Evolutionary conservation across 2,329 filamentous ascomycete genomes (phyloP), one percentile per base, ranked within the genome.

Genomic region (Hymenotorrendiella dingleyae): DNA sequence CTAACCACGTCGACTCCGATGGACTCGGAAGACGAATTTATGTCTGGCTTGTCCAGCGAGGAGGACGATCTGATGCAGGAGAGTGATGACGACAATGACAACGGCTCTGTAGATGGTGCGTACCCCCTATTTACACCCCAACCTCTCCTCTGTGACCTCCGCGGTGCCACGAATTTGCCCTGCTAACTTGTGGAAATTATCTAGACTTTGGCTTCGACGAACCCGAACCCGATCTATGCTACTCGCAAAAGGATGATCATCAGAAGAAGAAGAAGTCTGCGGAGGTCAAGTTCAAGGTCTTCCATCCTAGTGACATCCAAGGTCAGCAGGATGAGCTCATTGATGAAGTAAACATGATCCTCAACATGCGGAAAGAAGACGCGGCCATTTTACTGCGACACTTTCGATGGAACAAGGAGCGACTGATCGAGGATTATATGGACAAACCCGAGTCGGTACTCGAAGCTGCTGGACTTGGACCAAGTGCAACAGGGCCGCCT

Each of bases 1-100:
- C 64, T 74, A 46, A 81, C 77, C 36, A 68, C 61, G 17, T 72
- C 67, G 39, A 69, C 70, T 64, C 77, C 71, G 51, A 96, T 96
- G 90, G 89, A 95, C 69, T 96, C 90, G 7, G 91, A 97, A 57
- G 89, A 96, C 60, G 91, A 96, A 47, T 90, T 90, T 65, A 84
- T 93, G 76, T 94, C 86, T 56, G 80, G 82, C 60, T 73, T 82
- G 56, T 91, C 86, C 30, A 94, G 85, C 60, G 83, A 84, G 58
- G 83, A 83, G 42, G 82, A 86, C 52, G 77, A 78, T 47, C 77
- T 87, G 47, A 74, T 84, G 64, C 76, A 84, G 50, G 81, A 85
- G 47, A 89, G 85, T 55, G 89, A 87, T 42, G 86, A 89, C 56
- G 82, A 87, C 41, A 86, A 89, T 56, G 82, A 87, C 41, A 86